phyloP scores from a whole-genome alignment of 2,329 filamentous ascomycete genomes.

The Trichoderma lentiforme region DNA sequence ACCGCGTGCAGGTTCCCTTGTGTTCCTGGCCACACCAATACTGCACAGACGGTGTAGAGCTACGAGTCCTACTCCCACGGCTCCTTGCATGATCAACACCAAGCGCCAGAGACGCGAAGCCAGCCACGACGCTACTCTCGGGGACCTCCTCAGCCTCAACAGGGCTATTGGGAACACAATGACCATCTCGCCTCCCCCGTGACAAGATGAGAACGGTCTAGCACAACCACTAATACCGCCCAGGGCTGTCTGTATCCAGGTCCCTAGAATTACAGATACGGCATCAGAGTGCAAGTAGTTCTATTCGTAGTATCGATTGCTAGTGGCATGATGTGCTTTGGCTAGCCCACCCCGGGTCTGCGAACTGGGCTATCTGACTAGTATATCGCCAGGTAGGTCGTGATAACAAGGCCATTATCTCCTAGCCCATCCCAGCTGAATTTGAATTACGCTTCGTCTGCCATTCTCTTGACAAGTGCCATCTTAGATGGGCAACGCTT shows the following conservation, averaged over 20 bases:
- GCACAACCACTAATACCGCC: not conserved
- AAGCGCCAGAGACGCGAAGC: not conserved
- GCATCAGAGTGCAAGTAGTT: not conserved
- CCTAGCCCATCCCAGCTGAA: not conserved
- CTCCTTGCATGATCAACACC: not conserved
- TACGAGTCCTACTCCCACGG: not conserved
- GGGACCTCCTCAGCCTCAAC: not conserved
- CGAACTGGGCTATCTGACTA: not conserved
- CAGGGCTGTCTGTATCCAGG: not conserved
- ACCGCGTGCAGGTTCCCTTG: not conserved
- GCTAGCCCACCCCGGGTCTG: not conserved
- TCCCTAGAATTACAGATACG: not conserved
- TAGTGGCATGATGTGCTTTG: not conserved
- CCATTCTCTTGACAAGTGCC: not conserved
- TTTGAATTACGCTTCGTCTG: not conserved
- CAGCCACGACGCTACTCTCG: not conserved
- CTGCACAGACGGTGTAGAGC: not conserved
- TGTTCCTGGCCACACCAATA: not conserved
- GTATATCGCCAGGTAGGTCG: not conserved
- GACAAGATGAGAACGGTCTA: not conserved
- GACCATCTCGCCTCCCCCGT: not conserved
- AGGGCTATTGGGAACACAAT: not conserved
- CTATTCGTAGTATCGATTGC: not conserved
- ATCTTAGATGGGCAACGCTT: conserved; percentile 1
- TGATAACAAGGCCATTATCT: not conserved